These are phyloP conservation scores for Globisporangium mamillatum DNA, from an alignment of 352 stramenopile species.

Conservation along the genomic window DNA sequence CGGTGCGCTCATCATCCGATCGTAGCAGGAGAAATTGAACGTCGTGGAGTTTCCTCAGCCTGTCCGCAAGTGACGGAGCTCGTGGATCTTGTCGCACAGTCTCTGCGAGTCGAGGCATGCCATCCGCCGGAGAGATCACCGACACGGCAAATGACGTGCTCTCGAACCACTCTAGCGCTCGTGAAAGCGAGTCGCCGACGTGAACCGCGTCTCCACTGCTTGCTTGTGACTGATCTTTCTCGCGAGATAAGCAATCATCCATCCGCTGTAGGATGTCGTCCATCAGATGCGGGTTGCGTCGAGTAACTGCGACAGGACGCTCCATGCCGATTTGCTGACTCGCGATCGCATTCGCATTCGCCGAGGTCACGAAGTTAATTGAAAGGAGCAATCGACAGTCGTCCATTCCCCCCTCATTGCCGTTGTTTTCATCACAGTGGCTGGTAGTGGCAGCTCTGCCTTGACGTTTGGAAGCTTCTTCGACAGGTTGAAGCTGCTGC, in stretches of 20 bases:
- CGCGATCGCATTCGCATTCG: conserved; percentile 8
- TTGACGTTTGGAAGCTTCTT: neutral
- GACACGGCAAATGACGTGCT: conserved; percentile 24
- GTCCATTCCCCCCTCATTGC: neutral
- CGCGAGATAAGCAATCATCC: conserved; percentile 13
- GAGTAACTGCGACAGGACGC: conserved; percentile 15
- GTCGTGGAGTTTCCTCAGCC: conserved; percentile 11
- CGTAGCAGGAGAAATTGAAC: conserved; percentile 44
- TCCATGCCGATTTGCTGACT: conserved; percentile 18
- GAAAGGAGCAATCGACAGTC: conserved; percentile 10
- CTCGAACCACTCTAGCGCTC: conserved; percentile 14
- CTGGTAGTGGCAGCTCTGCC: neutral
- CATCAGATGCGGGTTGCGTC: conserved; percentile 9
- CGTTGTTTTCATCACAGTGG: neutral
- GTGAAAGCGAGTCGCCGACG: conserved; percentile 1
- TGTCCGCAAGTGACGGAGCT: conserved; percentile 3
- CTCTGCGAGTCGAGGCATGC: conserved; percentile 2
- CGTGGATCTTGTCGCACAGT: neutral
- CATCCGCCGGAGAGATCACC: conserved; percentile 23
- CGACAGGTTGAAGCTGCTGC: conserved; percentile 15
- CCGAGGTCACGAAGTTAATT: conserved; percentile 10
- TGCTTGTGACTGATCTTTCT: neutral
- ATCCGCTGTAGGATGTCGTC: conserved; percentile 2
- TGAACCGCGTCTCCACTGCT: neutral
- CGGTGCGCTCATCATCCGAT: conserved; percentile 29